These are phyloP conservation scores for Rhododendron ovatum DNA, from an alignment of 148 eudicot species.

Conservation along the genomic window DNA sequence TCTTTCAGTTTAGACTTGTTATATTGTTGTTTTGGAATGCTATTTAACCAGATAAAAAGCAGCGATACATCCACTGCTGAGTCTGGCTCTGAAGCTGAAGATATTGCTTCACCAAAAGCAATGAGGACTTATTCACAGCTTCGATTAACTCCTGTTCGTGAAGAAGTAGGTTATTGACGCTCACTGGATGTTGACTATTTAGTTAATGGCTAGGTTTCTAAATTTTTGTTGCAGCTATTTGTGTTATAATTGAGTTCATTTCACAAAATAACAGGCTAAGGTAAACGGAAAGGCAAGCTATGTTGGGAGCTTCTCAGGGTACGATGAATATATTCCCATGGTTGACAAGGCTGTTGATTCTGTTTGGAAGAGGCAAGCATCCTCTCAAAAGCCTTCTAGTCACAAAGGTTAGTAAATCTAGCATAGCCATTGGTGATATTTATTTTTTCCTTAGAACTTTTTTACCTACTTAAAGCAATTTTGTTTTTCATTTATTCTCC, in stretches of 20 bases:
- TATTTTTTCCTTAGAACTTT: neutral
- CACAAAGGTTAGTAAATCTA: conserved; percentile 49
- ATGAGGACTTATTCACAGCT: conserved; percentile 46
- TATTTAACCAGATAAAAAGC: conserved; percentile 58
- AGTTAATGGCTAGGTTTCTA: neutral
- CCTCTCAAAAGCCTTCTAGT: conserved; percentile 41
- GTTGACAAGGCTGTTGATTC: conserved; percentile 97
- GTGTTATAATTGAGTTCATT: conserved; percentile 2
- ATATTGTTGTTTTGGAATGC: conserved; percentile 8
- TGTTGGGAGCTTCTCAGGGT: conserved; percentile 60
- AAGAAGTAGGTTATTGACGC: conserved; percentile 38
- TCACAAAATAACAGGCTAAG: conserved; percentile 54
- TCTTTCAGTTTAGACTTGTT: neutral
- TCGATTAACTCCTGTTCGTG: conserved; percentile 68
- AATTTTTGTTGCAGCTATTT: neutral
- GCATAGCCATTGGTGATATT: neutral
- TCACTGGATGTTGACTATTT: neutral
- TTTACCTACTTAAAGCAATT: neutral
- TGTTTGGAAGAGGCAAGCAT: conserved; percentile 69
- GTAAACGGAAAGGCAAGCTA: conserved; percentile 54
- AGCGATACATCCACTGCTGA: conserved; percentile 90
- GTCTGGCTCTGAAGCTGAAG: conserved; percentile 27
- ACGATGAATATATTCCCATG: conserved; percentile 95
- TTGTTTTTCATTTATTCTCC: neutral
- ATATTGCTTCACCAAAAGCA: conserved; percentile 69